Conservation (phyloP, 805 yeast species). For the Scheffersomyces coipomensis region DNA sequence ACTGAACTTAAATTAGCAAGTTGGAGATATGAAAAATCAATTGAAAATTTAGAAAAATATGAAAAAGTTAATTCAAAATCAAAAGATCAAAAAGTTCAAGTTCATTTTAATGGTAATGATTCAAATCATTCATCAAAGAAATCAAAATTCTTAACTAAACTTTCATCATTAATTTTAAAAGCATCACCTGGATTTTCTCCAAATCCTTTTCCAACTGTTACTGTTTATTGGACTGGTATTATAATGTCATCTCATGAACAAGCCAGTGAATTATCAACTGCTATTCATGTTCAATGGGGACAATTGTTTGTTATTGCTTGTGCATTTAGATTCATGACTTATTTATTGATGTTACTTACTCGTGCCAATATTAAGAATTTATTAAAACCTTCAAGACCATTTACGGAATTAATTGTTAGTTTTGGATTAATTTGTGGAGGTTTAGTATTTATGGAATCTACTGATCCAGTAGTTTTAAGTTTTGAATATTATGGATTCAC, state of each 20-base stretch:
- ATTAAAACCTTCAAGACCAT: conserved; percentile 54
- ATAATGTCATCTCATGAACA: conserved; percentile 95
- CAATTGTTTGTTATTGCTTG: conserved; percentile 79
- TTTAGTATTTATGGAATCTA: conserved; percentile 85
- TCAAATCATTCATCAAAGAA: background rate
- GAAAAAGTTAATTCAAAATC: conserved; percentile 5
- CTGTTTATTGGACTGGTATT: conserved; percentile 94
- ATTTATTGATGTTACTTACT: conserved; percentile 50
- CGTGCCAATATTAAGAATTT: conserved; percentile 31
- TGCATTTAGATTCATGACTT: conserved; percentile 66
- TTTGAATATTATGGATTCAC: conserved; percentile 66
- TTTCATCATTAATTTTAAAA: conserved; percentile 15
- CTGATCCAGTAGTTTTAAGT: conserved; percentile 80
- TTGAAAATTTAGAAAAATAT: conserved; percentile 12
- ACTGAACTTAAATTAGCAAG: conserved; percentile 63
- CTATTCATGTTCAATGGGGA: conserved; percentile 93
- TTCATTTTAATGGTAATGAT: background rate
- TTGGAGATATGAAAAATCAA: conserved; percentile 52
- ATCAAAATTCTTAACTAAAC: background rate
- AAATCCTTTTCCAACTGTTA: conserved; percentile 91
- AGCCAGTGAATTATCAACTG: conserved; percentile 73
- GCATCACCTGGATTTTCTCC: conserved; percentile 78
- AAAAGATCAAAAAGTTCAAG: conserved; percentile 1
- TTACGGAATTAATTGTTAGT: conserved; percentile 79
- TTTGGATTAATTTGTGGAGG: conserved; percentile 89